phyloP scores from a whole-genome alignment of 768 basidiomycete species.

The Tulasnella sp. region DNA sequence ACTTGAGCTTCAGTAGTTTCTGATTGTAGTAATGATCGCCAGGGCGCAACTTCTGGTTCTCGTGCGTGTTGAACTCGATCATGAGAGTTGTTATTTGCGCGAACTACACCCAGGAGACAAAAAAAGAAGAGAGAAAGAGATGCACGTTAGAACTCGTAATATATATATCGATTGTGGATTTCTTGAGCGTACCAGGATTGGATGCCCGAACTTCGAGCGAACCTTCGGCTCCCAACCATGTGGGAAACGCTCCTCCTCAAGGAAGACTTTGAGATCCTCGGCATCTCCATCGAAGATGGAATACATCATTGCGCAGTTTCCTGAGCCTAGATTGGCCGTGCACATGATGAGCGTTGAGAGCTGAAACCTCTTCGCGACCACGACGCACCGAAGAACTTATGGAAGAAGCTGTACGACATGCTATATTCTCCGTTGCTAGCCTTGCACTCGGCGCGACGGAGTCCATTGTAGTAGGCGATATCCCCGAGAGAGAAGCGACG shows the following conservation, averaged over 20 bases:
- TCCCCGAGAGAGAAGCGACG: slow-evolving; percentile 57
- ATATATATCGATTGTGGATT: too few species aligned
- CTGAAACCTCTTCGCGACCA: slow-evolving; percentile 36
- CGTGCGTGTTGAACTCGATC: slow-evolving; percentile 12
- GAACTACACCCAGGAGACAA: not conserved
- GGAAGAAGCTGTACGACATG: slow-evolving; percentile 39
- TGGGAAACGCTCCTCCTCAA: slow-evolving; percentile 68
- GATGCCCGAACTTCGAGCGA: slow-evolving; percentile 53
- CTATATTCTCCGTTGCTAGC: slow-evolving; percentile 55
- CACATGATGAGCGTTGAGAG: not conserved
- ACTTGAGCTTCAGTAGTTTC: not conserved
- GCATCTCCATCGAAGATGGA: slow-evolving; percentile 63
- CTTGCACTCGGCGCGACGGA: slow-evolving; percentile 57
- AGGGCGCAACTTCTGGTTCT: not conserved
- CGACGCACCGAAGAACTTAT: slow-evolving; percentile 57
- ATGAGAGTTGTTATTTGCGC: not conserved
- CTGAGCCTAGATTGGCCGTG: slow-evolving; percentile 53
- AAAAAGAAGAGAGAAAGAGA: not conserved
- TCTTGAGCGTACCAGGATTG: slow-evolving; percentile 40
- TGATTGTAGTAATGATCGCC: not conserved
- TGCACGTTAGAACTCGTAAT: too few species aligned
- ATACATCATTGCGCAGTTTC: slow-evolving; percentile 55
- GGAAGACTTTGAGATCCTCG: slow-evolving; percentile 49
- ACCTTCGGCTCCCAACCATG: slow-evolving; percentile 65
- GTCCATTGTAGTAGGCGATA: slow-evolving; percentile 52